These are phyloP conservation scores for Gyromitra esculenta DNA, from an alignment of 2,329 filamentous ascomycete genomes.

Conservation along the genomic window DNA sequence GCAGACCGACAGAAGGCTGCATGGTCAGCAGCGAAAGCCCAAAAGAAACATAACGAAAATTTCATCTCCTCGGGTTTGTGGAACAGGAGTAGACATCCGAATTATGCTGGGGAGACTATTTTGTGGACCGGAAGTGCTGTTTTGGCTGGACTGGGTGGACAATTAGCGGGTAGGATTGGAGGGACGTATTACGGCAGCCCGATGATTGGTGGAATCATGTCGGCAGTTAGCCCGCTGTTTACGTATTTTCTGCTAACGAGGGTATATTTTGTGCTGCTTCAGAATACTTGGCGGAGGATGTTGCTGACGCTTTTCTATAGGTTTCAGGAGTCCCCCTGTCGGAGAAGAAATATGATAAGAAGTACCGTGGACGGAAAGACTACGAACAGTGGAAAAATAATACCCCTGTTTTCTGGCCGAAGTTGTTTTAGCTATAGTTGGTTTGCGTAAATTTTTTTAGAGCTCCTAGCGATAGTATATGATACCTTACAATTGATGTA, in stretches of 20 bases:
- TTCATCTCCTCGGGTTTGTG: slow-evolving; percentile 27
- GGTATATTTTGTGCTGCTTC: background rate
- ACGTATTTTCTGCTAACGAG: slow-evolving; percentile 35
- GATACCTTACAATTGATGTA: background rate
- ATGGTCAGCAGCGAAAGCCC: slow-evolving; percentile 1
- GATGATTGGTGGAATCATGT: slow-evolving; percentile 6
- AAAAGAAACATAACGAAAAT: slow-evolving; percentile 40
- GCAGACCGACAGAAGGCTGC: slow-evolving; percentile 26
- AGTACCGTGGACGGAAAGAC: slow-evolving; percentile 30
- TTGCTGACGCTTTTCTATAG: slow-evolving; percentile 3
- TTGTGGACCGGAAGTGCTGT: slow-evolving; percentile 27
- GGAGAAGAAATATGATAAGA: slow-evolving; percentile 30
- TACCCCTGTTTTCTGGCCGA: slow-evolving; percentile 40
- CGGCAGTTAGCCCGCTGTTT: slow-evolving; percentile 28
- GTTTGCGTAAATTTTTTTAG: background rate
- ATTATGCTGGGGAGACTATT: slow-evolving; percentile 35
- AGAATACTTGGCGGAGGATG: background rate
- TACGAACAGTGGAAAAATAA: slow-evolving; percentile 39
- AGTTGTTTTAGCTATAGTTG: slow-evolving; percentile 17
- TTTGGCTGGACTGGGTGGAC: slow-evolving; percentile 16
- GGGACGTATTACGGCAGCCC: slow-evolving; percentile 18
- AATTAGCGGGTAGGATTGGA: slow-evolving; percentile 14
- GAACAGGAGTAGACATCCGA: slow-evolving; percentile 36
- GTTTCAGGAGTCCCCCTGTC: slow-evolving; percentile 35
- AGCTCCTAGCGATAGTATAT: background rate